Percentiles rank a stretch among this genome's conserved stretches.
These are phyloP conservation scores for Neltuma alba DNA, from an alignment of 306 rosid species.

Conservation along the genomic window DNA sequence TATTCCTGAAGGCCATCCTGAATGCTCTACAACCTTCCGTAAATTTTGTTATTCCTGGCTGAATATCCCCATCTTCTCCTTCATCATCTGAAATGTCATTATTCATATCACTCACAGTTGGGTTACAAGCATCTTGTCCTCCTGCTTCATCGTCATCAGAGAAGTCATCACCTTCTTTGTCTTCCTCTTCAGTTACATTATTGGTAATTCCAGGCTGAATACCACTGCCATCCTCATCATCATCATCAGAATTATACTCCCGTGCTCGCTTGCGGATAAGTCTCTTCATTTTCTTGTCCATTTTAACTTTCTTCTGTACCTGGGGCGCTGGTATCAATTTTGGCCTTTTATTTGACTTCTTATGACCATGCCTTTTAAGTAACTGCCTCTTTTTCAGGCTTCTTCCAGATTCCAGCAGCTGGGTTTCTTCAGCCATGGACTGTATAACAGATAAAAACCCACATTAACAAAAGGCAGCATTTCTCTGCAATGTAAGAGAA, in stretches of 20 bases:
- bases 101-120: conserved; percentile 29
- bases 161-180: conserved; percentile 37
- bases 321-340: conserved; percentile 45
- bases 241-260: conserved; percentile 79
- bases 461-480: not conserved
- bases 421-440: conserved; percentile 66
- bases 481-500: conserved; percentile 58
- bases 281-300: conserved; percentile 77
- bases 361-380: conserved; percentile 49
- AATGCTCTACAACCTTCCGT: conserved; percentile 86
- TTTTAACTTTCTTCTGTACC: conserved; percentile 58
- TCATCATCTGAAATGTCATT: conserved; percentile 51
- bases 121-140: conserved; percentile 24
- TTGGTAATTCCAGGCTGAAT: not conserved
- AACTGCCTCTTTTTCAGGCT: conserved; percentile 57
- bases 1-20: conserved; percentile 73
- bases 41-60: conserved; percentile 74
- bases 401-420: conserved; percentile 40
- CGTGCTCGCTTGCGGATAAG: conserved; percentile 76
- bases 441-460: not conserved
- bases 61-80: conserved; percentile 65
- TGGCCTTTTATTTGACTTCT: conserved; percentile 51
- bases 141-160: conserved; percentile 51
- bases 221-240: conserved; percentile 38
- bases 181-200: conserved; percentile 22